phyloP scores from a whole-genome alignment of 2,329 filamentous ascomycete species.

The Paraphoma chrysanthemicola region DNA sequence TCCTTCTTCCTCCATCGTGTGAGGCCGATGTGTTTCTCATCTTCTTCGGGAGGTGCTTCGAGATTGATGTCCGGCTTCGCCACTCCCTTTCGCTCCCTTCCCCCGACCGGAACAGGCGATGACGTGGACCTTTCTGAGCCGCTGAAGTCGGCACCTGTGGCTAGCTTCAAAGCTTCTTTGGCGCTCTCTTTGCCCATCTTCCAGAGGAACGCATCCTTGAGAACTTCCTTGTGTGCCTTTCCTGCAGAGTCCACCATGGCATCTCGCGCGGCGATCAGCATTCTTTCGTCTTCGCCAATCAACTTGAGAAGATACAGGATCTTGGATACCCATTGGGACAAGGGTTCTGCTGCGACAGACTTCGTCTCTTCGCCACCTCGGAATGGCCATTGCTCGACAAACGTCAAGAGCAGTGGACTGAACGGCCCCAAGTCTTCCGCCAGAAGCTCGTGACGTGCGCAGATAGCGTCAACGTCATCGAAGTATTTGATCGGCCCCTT shows the following conservation, averaged over 20 bases:
- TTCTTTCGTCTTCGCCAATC: slow-evolving; percentile 43
- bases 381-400: slow-evolving; percentile 82
- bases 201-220: slow-evolving; percentile 45
- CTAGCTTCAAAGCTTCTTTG: slow-evolving; percentile 42
- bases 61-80: slow-evolving; percentile 29
- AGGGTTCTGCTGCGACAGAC: slow-evolving; percentile 30
- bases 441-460: slow-evolving; percentile 25
- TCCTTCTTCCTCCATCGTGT: slow-evolving; percentile 77
- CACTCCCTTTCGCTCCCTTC: slow-evolving; percentile 19
- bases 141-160: slow-evolving; percentile 44
- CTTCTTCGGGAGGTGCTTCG: slow-evolving; percentile 49
- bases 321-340: slow-evolving; percentile 46
- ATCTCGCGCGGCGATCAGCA: slow-evolving; percentile 36
- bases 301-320: slow-evolving; percentile 44
- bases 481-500: slow-evolving; percentile 84
- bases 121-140: slow-evolving; percentile 42
- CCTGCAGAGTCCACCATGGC: slow-evolving; percentile 35
- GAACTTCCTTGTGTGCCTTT: slow-evolving; percentile 35
- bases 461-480: slow-evolving; percentile 67
- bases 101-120: slow-evolving; percentile 29
- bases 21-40: slow-evolving; percentile 55
- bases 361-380: slow-evolving; percentile 40
- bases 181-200: slow-evolving; percentile 48
- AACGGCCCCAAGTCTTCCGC: slow-evolving; percentile 42
- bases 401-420: slow-evolving; percentile 72